A percentile compares a stretch with the other conserved stretches of the same genome.
phyloP scores from a whole-genome alignment of 75 land plant genomes.

The Cryptomeria japonica region DNA sequence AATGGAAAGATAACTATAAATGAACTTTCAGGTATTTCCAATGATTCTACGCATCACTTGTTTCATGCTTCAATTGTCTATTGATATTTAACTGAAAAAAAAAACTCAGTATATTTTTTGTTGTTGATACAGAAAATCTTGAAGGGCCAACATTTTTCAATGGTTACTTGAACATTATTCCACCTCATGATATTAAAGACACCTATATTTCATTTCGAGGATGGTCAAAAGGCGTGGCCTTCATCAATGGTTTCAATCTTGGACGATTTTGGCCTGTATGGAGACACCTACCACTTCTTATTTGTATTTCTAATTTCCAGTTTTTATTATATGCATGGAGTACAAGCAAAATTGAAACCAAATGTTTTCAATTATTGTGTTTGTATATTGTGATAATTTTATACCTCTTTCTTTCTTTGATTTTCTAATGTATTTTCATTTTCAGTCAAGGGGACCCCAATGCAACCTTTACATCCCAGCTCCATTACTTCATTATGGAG shows the following conservation, averaged over 20 bases:
- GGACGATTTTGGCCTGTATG: conserved; percentile 96
- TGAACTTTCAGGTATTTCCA: background rate
- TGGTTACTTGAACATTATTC: conserved; percentile 41
- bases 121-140: conserved; percentile 30
- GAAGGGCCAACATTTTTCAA: conserved; percentile 60
- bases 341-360: background rate
- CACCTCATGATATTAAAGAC: conserved; percentile 43
- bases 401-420: background rate
- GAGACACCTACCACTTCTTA: background rate
- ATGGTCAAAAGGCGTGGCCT: conserved; percentile 89
- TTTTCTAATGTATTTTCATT: conserved; percentile 7
- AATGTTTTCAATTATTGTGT: background rate
- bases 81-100: background rate
- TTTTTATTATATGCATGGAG: background rate
- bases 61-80: background rate
- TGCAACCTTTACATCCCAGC: conserved; percentile 94
- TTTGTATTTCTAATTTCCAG: background rate
- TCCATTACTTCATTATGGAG: conserved; percentile 70
- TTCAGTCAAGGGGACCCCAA: conserved; percentile 86
- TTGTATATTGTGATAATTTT: background rate
- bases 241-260: conserved; percentile 81
- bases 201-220: conserved; percentile 83
- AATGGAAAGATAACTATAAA: background rate
- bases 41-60: background rate
- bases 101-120: background rate